Base-by-base conservation (phyloP, 768 basidiomycete species). In the Mycena filopes region DNA sequence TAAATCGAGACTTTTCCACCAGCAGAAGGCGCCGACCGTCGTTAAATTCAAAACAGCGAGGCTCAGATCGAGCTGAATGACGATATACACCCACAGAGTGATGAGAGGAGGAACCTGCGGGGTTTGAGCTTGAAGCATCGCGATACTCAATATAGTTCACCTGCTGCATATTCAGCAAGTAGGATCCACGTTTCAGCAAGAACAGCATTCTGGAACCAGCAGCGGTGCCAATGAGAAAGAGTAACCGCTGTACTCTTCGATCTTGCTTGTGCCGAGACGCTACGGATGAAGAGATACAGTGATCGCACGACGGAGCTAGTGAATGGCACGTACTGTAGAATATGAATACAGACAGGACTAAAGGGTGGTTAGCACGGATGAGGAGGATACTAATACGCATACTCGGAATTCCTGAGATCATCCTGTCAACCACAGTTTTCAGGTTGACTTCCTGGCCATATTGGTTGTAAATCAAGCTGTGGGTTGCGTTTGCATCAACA, bases 401-500 rank as follows among this genome's bases (percentile, higher is more conserved):
- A 95, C 93, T 89, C n/a, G 94, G 93, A 31, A 92, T 80, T 29
- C 89, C 85, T 21, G 87, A 80, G 28, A 85, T 59, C 81, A 94
- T 85, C 69, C 87, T 86, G 31, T 87, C 83, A n/a, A 78, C 57
- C 33, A 92, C 67, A 10, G 77, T 83, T 49, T 77, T 69, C 36
- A 87, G 72, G 20, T 84, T 78, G 1, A 87, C 81, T n/a, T 81
- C 76, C 74, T 87, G 84, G 41, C 87, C 88, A 65, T 95, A 95
- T 75, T 95, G 94, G 53, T 86, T 87, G 71, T 92, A 92, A 47
- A 93, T 86, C 46, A 95, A 79, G 61, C 94, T 95, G 36, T 15
- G 15, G 2, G 65, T 15, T 31, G 41, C 38, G 28, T n/a, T 43
- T 36, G n/a, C 33, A 28, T 62, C 55, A 57, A 62, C 29, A 20